A percentile compares a stretch with the other conserved stretches of the same genome.
These are phyloP conservation scores for Phytophthora pisi DNA, from an alignment of 352 stramenopile genomes.

Conservation along the genomic window DNA sequence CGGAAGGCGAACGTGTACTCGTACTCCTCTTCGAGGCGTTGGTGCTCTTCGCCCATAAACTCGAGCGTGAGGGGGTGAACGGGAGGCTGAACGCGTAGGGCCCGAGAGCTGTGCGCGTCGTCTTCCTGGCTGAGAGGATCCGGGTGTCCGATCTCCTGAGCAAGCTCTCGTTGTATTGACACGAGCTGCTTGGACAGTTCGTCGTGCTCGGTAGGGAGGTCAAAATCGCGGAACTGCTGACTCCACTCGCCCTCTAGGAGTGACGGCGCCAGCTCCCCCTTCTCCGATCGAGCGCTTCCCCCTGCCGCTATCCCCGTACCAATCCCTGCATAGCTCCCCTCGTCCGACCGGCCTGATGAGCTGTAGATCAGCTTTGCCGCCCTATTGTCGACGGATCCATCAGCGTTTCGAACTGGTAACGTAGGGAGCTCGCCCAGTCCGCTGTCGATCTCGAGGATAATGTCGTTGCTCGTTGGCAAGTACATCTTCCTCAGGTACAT, in stretches of 20 bases:
- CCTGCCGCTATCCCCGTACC: neutral
- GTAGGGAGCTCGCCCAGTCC: slow-evolving; percentile 48
- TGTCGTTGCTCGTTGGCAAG: slow-evolving; percentile 80
- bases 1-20: slow-evolving; percentile 75
- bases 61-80: slow-evolving; percentile 81
- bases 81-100: slow-evolving; percentile 65
- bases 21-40: slow-evolving; percentile 79
- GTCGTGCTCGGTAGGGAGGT: slow-evolving; percentile 76
- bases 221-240: slow-evolving; percentile 82
- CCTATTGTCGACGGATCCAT: slow-evolving; percentile 20
- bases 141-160: slow-evolving; percentile 72
- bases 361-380: slow-evolving; percentile 29
- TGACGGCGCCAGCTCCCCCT: slow-evolving; percentile 50
- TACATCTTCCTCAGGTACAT: slow-evolving; percentile 88
- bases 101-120: slow-evolving; percentile 63
- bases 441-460: slow-evolving; percentile 87
- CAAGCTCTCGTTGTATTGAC: slow-evolving; percentile 68
- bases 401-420: slow-evolving; percentile 18
- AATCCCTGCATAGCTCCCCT: slow-evolving; percentile 27
- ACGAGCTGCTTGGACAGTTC: slow-evolving; percentile 81
- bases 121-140: slow-evolving; percentile 74
- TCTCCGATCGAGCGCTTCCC: slow-evolving; percentile 26
- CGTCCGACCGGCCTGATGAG: slow-evolving; percentile 44
- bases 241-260: slow-evolving; percentile 80
- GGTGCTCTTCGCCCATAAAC: slow-evolving; percentile 87